Evolutionary conservation across 768 basidiomycete genomes (phyloP), one percentile per base, ranked within the genome.

Genomic region (Rhizopogon vinicolor): DNA sequence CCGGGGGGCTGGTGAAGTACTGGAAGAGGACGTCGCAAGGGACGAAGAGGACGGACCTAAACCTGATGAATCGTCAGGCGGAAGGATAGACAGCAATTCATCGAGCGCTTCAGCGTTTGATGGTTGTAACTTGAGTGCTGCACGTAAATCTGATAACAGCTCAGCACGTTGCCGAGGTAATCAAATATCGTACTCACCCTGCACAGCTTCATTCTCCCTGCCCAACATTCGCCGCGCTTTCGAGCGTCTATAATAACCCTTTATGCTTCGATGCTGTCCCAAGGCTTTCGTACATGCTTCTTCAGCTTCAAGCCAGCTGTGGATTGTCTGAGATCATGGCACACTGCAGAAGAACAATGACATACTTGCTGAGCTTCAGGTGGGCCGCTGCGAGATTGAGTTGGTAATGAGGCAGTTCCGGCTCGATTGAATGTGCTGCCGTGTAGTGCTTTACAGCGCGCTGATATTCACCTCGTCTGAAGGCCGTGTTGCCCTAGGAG

Each of bases 311-410:
- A 84, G 81, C 82, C 84, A 89, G 55, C 88, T 89, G 61, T 37
- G 61, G 58, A 37, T 58, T 42, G 49, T 56, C 50, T 65, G 41
- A 64, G 51, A 60, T 55, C 53, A 54, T 51, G 51, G 19, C 28
- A 54, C 53, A 55, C 51, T 37, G 42, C 9, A 51, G 46, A 45
- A 41, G 44, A 41, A 52, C 28, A 45, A 7, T 18, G 42, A 72
- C 85, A 56, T 67, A 90, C 88, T 85, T 81, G 68, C 75, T 73
- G 45, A 89, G 68, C 63, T 90, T 90, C 37, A 90, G 67, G 65
- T 89, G 77, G 0, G 88, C 87, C 1, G 87, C 87, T 3, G 88
- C 88, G 25, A 89, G 76, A 62, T 90, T 90, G 37, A 89, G 78
- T 62, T 87, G 84, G 61, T 90, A 90, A 62, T 86, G 82, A 1